Conservation (phyloP, 2,329 filamentous ascomycete species). For the Colletotrichum sp. region DNA sequence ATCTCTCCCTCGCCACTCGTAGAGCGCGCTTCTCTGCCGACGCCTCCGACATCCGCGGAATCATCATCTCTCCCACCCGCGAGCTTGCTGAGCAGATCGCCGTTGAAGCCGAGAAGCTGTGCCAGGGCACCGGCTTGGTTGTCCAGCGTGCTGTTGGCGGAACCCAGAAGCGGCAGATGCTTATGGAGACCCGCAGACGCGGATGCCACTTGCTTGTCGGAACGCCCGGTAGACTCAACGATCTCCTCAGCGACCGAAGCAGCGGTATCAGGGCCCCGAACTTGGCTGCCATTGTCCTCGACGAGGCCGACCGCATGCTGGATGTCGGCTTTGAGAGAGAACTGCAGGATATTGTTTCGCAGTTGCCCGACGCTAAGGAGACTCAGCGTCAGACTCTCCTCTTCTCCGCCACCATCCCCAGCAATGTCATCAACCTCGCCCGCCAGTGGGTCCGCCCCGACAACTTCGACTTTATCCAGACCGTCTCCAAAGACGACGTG, state of each 20-base stretch:
- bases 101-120: constrained; percentile 76
- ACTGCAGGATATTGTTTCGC: constrained; percentile 63
- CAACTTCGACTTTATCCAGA: constrained; percentile 89
- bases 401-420: constrained; percentile 92
- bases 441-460: constrained; percentile 76
- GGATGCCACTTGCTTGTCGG: constrained; percentile 91
- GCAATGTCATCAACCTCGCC: constrained; percentile 81
- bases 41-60: constrained; percentile 68
- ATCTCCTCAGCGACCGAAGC: constrained; percentile 73
- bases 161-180: constrained; percentile 74
- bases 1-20: constrained; percentile 64
- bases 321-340: constrained; percentile 85
- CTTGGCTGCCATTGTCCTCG: constrained; percentile 91
- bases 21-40: constrained; percentile 38
- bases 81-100: constrained; percentile 84
- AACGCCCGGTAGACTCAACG: constrained; percentile 86
- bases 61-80: constrained; percentile 80
- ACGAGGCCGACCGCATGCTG: constrained; percentile 98
- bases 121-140: constrained; percentile 67
- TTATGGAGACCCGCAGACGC: constrained; percentile 70
- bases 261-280: constrained; percentile 74
- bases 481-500: constrained; percentile 80
- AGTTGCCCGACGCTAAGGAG: constrained; percentile 66
- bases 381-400: constrained; percentile 87
- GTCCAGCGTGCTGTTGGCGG: constrained; percentile 88